These are phyloP conservation scores for Gymnopilus dilepis DNA, from an alignment of 768 basidiomycete species.

Conservation along the genomic window DNA sequence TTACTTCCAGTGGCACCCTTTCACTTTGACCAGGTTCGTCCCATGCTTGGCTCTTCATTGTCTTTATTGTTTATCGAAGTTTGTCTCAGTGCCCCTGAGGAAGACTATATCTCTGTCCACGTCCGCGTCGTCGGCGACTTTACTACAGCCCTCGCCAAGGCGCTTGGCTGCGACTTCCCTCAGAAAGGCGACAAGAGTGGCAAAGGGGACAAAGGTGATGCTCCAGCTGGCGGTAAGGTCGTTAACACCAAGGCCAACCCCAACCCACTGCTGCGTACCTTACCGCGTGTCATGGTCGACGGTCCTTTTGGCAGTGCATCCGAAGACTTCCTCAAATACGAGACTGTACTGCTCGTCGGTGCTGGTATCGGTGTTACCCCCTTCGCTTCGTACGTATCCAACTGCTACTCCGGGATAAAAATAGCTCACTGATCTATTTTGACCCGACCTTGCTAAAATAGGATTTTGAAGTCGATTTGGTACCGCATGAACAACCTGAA, in stretches of 20 bases:
- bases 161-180: conserved; percentile 81
- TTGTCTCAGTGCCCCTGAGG: conserved; percentile 79
- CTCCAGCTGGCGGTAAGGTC: conserved; percentile 58
- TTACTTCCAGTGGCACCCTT: conserved; percentile 98
- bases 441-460: conserved; percentile 28
- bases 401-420: not conserved
- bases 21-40: conserved; percentile 84
- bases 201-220: conserved; percentile 47
- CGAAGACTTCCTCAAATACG: conserved; percentile 91
- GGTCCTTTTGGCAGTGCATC: conserved; percentile 93
- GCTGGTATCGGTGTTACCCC: conserved; percentile 98
- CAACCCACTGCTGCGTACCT: conserved; percentile 63
- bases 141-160: conserved; percentile 78
- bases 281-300: conserved; percentile 95
- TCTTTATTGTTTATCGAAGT: not conserved
- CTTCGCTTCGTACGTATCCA: conserved; percentile 80
- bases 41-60: conserved; percentile 2
- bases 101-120: conserved; percentile 94
- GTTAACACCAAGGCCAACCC: conserved; percentile 61
- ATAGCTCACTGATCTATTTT: not conserved
- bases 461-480: conserved; percentile 91
- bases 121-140: conserved; percentile 94
- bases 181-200: conserved; percentile 51
- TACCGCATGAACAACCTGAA: conserved; percentile 94
- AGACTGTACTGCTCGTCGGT: conserved; percentile 87